Percentiles rank a stretch among this genome's conserved stretches.
Conservation (phyloP, 2,329 filamentous ascomycete genomes). For the Sclerotinia sclerotiorum region DNA sequence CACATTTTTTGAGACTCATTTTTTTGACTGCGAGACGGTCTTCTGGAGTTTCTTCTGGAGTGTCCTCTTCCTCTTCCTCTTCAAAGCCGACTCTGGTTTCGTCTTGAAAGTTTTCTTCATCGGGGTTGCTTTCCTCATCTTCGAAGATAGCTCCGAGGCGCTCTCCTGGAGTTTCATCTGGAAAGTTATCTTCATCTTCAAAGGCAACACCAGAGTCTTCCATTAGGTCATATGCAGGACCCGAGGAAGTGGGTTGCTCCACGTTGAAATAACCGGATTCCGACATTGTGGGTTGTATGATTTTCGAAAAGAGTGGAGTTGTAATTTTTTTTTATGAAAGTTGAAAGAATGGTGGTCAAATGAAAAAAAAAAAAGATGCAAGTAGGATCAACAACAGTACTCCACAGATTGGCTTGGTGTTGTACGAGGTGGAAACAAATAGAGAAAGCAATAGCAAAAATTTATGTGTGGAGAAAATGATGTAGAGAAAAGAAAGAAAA, state of each 20-base stretch:
- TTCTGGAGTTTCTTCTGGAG: conserved; percentile 12
- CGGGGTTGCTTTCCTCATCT: conserved; percentile 4
- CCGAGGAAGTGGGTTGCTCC: neutral
- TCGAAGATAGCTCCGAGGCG: conserved; percentile 14
- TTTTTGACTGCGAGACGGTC: conserved; percentile 17
- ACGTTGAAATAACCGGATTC: conserved; percentile 18
- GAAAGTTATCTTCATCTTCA: conserved; percentile 16
- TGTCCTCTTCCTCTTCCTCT: conserved; percentile 7
- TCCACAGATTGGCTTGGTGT: neutral
- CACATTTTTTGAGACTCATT: conserved; percentile 17
- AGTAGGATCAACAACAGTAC: neutral
- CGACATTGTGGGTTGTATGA: conserved; percentile 8
- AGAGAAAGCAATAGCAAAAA: neutral
- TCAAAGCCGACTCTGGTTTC: conserved; percentile 11
- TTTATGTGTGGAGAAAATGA: conserved; percentile 2
- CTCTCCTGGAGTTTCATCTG: conserved; percentile 13
- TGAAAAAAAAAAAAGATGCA: neutral
- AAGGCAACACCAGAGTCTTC: conserved; percentile 20
- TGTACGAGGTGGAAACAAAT: neutral
- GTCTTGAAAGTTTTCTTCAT: conserved; percentile 11
- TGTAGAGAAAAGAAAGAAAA: neutral
- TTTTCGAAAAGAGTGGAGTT: conserved; percentile 16
- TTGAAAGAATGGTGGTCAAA: neutral
- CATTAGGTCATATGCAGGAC: conserved; percentile 3
- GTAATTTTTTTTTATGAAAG: neutral